Percentiles rank a stretch among this genome's conserved stretches.
Evolutionary conservation across 2,329 filamentous ascomycete genomes (phyloP).

Genomic region (Sporothrix humicola): DNA sequence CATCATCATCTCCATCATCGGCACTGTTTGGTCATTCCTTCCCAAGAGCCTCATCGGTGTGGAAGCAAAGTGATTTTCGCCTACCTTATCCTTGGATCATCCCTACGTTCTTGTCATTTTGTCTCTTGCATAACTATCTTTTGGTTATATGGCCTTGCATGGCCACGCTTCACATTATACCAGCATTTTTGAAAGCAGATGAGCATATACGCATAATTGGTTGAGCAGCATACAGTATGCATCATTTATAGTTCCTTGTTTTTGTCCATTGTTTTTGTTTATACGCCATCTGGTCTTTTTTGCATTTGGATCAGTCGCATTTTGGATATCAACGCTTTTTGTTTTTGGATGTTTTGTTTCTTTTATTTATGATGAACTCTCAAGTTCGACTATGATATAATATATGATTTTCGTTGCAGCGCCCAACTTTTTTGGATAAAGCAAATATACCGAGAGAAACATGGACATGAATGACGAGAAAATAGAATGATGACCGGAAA

Average conservation of each 20-base stretch:
- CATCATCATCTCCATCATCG: conserved; percentile 70
- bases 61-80: conserved; percentile 41
- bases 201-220: conserved; percentile 9
- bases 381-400: not conserved
- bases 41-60: conserved; percentile 75
- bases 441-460: not conserved
- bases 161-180: conserved; percentile 23
- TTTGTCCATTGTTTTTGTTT: not conserved
- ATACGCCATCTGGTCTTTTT: not conserved
- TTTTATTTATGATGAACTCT: not conserved
- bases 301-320: not conserved
- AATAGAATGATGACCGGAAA: not conserved
- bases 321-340: conserved; percentile 14
- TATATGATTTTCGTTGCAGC: not conserved
- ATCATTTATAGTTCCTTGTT: not conserved
- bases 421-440: conserved; percentile 23
- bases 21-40: conserved; percentile 87
- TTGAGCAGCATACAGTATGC: conserved; percentile 22
- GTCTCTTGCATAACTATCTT: not conserved
- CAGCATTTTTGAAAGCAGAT: conserved; percentile 21
- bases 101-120: not conserved
- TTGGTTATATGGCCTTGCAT: not conserved
- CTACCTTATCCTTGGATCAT: too few relatives aligned
- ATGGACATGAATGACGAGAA: not conserved
- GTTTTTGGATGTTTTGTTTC: not conserved